Conservation (phyloP, 805 yeast genomes). For the Kluyveromyces nonfermentans region DNA sequence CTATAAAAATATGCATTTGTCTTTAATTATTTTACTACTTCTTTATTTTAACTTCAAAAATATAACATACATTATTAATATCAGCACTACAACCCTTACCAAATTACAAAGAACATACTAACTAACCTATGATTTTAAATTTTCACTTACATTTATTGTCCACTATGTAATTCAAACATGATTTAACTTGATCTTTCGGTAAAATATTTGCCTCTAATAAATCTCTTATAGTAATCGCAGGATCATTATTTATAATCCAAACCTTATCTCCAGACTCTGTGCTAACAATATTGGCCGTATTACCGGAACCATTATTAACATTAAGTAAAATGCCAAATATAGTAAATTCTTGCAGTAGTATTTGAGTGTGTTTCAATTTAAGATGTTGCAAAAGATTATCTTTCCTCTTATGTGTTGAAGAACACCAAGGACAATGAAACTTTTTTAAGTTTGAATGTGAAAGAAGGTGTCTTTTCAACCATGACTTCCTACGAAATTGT, state of each 20-base stretch:
- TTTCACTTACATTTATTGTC: not conserved
- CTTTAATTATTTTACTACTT: too few relatives aligned
- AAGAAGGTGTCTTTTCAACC: slow-evolving; percentile 26
- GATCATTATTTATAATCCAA: slow-evolving; percentile 1
- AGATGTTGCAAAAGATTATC: slow-evolving; percentile 27
- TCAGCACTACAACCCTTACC: too few relatives aligned
- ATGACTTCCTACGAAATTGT: slow-evolving; percentile 24
- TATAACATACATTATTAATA: too few relatives aligned
- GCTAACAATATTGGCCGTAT: not conserved
- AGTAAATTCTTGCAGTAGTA: slow-evolving; percentile 17
- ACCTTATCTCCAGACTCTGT: not conserved
- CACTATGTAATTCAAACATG: not conserved
- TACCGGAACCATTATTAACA: slow-evolving; percentile 3
- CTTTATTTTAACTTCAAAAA: too few relatives aligned
- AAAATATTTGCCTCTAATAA: slow-evolving; percentile 1
- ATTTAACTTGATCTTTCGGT: slow-evolving; percentile 3
- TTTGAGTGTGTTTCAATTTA: slow-evolving; percentile 23
- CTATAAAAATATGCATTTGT: too few relatives aligned
- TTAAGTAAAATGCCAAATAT: slow-evolving; percentile 1
- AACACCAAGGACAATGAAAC: slow-evolving; percentile 25
- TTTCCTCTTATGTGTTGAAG: slow-evolving; percentile 26
- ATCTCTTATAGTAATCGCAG: slow-evolving; percentile 1
- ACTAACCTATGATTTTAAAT: too few relatives aligned
- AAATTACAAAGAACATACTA: too few relatives aligned
- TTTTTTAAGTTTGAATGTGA: slow-evolving; percentile 23